These are phyloP conservation scores for Suillus subalutaceus DNA, from an alignment of 768 basidiomycete genomes.

Conservation along the genomic window DNA sequence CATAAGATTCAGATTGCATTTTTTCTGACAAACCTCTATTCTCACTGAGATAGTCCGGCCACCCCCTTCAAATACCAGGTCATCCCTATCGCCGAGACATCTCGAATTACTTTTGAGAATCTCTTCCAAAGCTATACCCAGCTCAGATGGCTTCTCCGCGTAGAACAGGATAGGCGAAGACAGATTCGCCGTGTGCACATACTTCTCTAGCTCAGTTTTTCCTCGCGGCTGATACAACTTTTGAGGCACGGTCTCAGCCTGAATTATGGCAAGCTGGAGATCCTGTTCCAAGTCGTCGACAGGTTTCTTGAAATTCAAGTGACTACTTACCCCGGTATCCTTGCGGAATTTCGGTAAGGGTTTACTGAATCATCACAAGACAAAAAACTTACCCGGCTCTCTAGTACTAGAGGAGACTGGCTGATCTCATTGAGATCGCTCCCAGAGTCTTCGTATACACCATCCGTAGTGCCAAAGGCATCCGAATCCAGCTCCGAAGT, in stretches of 20 bases:
- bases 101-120: conserved; percentile 58
- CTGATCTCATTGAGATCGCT: background rate
- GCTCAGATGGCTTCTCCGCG: conserved; percentile 52
- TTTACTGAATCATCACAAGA: background rate
- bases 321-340: background rate
- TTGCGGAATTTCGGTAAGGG: background rate
- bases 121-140: conserved; percentile 63
- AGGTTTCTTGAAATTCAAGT: background rate
- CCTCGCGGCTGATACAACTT: conserved; percentile 71
- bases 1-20: background rate
- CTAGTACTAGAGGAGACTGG: background rate
- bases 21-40: conserved; percentile 53
- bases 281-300: conserved; percentile 17
- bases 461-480: background rate
- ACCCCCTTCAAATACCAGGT: conserved; percentile 62
- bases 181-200: conserved; percentile 66
- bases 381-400: background rate
- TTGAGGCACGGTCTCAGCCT: conserved; percentile 55
- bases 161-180: conserved; percentile 65
- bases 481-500: background rate
- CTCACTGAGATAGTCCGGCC: conserved; percentile 77
- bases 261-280: conserved; percentile 18
- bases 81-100: conserved; percentile 56
- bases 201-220: conserved; percentile 68
- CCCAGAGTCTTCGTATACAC: background rate